Evolutionary conservation across 176 grass and related monocot genomes (phyloP).

Genomic region (Oryza brachyantha): DNA sequence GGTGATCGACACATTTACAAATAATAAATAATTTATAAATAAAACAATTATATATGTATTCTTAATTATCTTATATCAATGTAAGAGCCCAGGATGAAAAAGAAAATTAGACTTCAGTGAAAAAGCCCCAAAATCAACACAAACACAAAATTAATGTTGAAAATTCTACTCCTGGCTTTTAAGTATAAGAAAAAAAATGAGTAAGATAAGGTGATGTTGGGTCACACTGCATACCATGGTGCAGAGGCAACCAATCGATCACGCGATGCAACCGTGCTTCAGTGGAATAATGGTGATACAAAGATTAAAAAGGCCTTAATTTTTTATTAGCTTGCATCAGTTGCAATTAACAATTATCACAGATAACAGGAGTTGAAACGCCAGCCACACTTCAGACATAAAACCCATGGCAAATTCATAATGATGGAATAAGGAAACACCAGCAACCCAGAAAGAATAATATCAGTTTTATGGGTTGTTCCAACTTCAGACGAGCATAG

Average conservation of each 20-base stretch:
- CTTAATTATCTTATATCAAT: too few relatives aligned
- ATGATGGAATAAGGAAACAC: neutral
- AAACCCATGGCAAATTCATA: neutral
- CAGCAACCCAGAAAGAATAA: neutral
- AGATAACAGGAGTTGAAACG: neutral
- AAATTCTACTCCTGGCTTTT: too few relatives aligned
- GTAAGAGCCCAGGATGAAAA: too few relatives aligned
- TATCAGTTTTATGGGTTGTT: constrained; percentile 1
- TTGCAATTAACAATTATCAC: neutral
- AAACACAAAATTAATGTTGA: too few relatives aligned
- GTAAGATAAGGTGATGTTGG: too few relatives aligned
- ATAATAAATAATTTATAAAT: too few relatives aligned
- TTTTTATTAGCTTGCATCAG: neutral
- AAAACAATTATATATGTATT: too few relatives aligned
- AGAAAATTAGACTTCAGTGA: too few relatives aligned
- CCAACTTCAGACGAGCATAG: neutral
- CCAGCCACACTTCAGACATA: neutral
- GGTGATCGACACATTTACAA: too few relatives aligned
- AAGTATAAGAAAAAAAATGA: too few relatives aligned
- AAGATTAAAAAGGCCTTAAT: neutral
- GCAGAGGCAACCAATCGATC: neutral
- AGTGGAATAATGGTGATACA: neutral
- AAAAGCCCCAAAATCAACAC: too few relatives aligned
- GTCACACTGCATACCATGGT: neutral
- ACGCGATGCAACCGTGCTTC: neutral